Conservation (phyloP, 148 eudicot species). For the Cornus florida region DNA sequence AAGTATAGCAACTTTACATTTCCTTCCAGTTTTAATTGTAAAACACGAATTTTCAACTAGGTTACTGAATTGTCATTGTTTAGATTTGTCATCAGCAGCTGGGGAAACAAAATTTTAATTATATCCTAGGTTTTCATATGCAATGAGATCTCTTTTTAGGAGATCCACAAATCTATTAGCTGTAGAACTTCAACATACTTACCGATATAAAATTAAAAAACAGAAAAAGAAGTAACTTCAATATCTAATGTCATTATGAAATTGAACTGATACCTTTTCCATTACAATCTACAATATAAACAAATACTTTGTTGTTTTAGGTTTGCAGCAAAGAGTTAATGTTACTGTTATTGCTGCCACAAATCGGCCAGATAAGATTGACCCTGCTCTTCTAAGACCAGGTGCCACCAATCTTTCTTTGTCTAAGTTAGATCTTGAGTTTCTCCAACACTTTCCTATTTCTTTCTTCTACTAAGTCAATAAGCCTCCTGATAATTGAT, state of each 20-base stretch:
- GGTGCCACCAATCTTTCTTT: slow-evolving; percentile 38
- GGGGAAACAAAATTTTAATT: too few relatives aligned
- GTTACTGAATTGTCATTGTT: neutral
- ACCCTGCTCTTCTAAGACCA: slow-evolving; percentile 95
- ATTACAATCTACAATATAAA: neutral
- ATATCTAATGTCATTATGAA: neutral
- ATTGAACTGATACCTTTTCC: neutral
- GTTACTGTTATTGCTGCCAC: slow-evolving; percentile 98
- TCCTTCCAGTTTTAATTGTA: neutral
- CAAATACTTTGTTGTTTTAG: slow-evolving; percentile 29
- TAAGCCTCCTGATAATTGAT: slow-evolving; percentile 1
- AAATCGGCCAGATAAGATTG: slow-evolving; percentile 96
- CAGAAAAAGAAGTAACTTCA: neutral
- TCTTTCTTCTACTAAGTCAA: neutral
- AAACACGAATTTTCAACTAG: neutral
- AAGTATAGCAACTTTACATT: neutral
- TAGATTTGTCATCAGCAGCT: too few relatives aligned
- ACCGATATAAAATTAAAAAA: too few relatives aligned
- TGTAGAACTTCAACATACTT: too few relatives aligned
- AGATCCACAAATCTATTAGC: neutral
- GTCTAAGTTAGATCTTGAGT: neutral
- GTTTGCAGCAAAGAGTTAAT: slow-evolving; percentile 78
- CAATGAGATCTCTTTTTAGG: too few relatives aligned
- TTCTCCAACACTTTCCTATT: neutral
- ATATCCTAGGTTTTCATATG: too few relatives aligned